Evolutionary conservation across 257 asterid genomes (phyloP).

Genomic region (Solanum ossicruentum): DNA sequence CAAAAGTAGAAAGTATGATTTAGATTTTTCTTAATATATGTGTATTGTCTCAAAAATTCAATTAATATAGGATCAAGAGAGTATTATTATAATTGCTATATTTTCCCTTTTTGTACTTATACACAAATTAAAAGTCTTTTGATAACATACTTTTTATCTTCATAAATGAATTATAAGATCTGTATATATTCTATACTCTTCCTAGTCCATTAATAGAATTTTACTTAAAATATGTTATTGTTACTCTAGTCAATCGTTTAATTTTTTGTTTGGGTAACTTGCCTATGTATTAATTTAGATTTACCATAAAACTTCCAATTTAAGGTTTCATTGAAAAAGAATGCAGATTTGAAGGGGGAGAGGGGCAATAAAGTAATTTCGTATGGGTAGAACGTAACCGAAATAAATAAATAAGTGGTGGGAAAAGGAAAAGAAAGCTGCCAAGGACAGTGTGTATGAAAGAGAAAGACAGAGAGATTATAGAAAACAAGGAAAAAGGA

Average conservation of each 20-base stretch:
- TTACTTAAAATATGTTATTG: too few relatives aligned
- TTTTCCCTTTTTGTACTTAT: too few relatives aligned
- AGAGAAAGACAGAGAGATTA: background rate
- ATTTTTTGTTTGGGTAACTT: background rate
- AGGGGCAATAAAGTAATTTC: background rate
- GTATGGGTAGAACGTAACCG: background rate
- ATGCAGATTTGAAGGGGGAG: background rate
- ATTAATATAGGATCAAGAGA: too few relatives aligned
- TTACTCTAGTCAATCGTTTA: background rate
- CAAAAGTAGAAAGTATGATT: too few relatives aligned
- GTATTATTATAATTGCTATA: too few relatives aligned
- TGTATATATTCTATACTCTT: too few relatives aligned
- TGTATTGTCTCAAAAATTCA: too few relatives aligned
- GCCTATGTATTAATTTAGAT: background rate
- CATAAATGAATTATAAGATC: too few relatives aligned
- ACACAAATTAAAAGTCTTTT: too few relatives aligned
- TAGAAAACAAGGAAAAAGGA: slow-evolving; percentile 16
- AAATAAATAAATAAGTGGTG: slow-evolving; percentile 19
- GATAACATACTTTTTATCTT: too few relatives aligned
- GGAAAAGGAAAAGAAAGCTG: slow-evolving; percentile 42
- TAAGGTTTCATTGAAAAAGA: background rate
- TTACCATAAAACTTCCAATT: background rate
- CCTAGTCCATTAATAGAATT: too few relatives aligned
- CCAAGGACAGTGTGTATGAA: slow-evolving; percentile 10
- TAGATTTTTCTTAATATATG: too few relatives aligned